Evolutionary conservation across 352 stramenopile species (phyloP).

Genomic region (Phytophthora agathidicida): DNA sequence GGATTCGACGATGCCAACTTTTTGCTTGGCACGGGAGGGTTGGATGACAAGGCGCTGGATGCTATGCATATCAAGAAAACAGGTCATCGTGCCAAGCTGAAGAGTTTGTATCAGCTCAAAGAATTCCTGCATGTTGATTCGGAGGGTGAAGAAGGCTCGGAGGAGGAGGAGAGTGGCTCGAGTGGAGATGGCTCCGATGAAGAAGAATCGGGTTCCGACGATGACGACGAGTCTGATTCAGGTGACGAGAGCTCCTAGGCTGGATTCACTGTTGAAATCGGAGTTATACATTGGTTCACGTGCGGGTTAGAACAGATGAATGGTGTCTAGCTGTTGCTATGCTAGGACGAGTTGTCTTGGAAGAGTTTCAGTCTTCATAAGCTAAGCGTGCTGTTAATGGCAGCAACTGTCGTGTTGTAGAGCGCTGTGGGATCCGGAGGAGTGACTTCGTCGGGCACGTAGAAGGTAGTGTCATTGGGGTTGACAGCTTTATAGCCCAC

Average conservation of each 20-base stretch:
- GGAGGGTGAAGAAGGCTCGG: conserved; percentile 32
- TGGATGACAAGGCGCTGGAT: conserved; percentile 60
- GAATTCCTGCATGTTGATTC: conserved; percentile 49
- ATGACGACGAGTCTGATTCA: conserved; percentile 33
- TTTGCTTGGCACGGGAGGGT: conserved; percentile 41
- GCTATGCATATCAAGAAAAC: conserved; percentile 69
- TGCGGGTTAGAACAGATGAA: conserved; percentile 9
- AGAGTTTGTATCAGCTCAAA: conserved; percentile 65
- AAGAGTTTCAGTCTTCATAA: conserved; percentile 19
- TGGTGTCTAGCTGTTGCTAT: conserved; percentile 5
- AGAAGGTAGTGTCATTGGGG: conserved; percentile 79
- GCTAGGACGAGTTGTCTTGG: not conserved
- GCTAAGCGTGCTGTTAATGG: conserved; percentile 62
- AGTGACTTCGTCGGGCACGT: conserved; percentile 86
- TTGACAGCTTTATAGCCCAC: conserved; percentile 86
- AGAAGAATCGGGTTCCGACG: conserved; percentile 21
- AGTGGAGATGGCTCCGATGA: conserved; percentile 25
- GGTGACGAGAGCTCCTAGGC: conserved; percentile 23
- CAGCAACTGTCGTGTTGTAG: conserved; percentile 80
- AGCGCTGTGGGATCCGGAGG: conserved; percentile 71
- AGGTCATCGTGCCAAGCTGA: conserved; percentile 74
- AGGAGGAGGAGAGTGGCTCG: conserved; percentile 30
- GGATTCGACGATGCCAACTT: conserved; percentile 78
- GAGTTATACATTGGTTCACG: conserved; percentile 23
- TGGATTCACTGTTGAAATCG: conserved; percentile 2